phyloP scores from a whole-genome alignment of 176 grass and related monocot genomes.

The Panicum miliaceum region DNA sequence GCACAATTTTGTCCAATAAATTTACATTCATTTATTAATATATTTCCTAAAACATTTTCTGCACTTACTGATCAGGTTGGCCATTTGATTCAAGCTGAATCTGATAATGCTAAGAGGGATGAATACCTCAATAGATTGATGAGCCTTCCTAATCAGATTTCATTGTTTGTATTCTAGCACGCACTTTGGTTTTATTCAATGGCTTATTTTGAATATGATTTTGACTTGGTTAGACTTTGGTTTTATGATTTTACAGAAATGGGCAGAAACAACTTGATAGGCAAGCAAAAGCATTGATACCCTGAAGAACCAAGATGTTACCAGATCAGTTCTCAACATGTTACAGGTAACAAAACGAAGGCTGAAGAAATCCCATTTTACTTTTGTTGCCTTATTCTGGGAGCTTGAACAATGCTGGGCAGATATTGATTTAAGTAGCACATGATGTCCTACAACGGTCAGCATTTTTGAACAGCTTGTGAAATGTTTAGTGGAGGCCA shows the following conservation, averaged over 20 bases:
- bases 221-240: constrained; percentile 23
- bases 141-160: constrained; percentile 96
- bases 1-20: constrained; percentile 22
- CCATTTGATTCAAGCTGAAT: constrained; percentile 98
- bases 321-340: constrained; percentile 98
- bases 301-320: constrained; percentile 96
- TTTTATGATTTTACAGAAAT: constrained; percentile 73
- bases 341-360: constrained; percentile 68
- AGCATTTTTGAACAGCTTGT: neutral
- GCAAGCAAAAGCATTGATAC: constrained; percentile 94
- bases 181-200: constrained; percentile 10
- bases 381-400: neutral
- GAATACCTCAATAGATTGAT: constrained; percentile 99
- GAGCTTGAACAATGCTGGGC: neutral
- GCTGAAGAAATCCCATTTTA: constrained; percentile 26
- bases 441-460: neutral
- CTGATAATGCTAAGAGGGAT: constrained; percentile 89
- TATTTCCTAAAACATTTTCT: constrained; percentile 26
- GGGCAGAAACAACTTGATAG: constrained; percentile 98
- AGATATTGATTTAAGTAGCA: constrained; percentile 14
- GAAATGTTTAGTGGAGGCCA: neutral
- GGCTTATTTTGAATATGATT: constrained; percentile 20
- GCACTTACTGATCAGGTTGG: constrained; percentile 65
- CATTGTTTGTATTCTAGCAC: constrained; percentile 29
- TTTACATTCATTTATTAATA: constrained; percentile 15